phyloP scores from a whole-genome alignment of 2,329 filamentous ascomycete species.

The Penicillium occitanis region DNA sequence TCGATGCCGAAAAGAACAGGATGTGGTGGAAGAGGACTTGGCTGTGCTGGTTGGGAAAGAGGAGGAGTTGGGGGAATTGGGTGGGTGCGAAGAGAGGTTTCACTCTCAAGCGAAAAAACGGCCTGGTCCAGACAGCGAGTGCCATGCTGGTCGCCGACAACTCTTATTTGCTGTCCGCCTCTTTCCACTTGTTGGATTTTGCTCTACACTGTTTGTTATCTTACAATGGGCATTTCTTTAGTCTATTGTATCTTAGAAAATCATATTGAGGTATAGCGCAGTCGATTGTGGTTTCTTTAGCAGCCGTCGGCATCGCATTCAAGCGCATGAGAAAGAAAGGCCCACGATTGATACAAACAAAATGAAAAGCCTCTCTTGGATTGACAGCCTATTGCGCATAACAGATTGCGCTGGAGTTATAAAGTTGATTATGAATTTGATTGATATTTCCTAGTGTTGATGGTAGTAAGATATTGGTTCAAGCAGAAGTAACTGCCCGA shows the following conservation, averaged over 20 bases:
- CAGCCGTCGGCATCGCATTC: constrained; percentile 7
- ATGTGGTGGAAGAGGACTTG: not conserved
- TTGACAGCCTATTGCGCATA: not conserved
- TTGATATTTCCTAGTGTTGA: not conserved
- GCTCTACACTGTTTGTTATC: not conserved
- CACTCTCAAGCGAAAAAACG: constrained; percentile 42
- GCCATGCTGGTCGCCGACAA: constrained; percentile 29
- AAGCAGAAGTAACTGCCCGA: not conserved
- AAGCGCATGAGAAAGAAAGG: constrained; percentile 3
- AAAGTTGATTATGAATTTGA: not conserved
- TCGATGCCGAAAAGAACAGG: not conserved
- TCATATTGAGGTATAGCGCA: constrained; percentile 6
- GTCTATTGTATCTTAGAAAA: not conserved
- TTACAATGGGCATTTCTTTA: not conserved
- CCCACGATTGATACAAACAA: not conserved
- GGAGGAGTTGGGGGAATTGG: constrained; percentile 29
- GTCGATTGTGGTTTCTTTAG: not conserved
- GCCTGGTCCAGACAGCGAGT: constrained; percentile 29
- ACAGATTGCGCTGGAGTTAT: not conserved
- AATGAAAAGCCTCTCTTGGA: not conserved
- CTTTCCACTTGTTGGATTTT: constrained; percentile 8
- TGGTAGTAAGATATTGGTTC: not conserved
- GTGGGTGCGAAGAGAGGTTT: constrained; percentile 41
- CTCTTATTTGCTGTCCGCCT: constrained; percentile 10
- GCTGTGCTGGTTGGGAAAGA: constrained; percentile 23